Evolutionary conservation across 208 protist species (phyloP), one percentile per base, ranked within the genome.

Genomic region (Novymonas esmeraldas): DNA sequence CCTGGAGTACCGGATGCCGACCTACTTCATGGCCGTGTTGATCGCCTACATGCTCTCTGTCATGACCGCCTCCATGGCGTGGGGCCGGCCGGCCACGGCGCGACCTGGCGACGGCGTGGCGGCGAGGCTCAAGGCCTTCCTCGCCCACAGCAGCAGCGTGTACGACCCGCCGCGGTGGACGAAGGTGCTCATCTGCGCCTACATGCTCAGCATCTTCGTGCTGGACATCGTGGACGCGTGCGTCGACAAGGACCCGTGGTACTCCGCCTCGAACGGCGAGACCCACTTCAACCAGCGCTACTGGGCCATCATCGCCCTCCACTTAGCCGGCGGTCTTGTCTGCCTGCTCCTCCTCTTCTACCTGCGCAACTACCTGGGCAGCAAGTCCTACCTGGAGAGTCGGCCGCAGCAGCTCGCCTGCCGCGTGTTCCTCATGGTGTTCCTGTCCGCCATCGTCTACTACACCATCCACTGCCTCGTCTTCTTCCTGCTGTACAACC

Each of bases 331-430:
- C 26, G 61, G 46, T 1, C n/a, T 90, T 6, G 58, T 92, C 34
- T 87, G 89, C 52, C 57, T 86, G 29, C 18, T 65, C 0, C 58
- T 91, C 50, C 62, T 97, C 2, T 41, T 90, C 42, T 88, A 91
- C 44, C 33, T 94, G 52, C 76, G 78, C 52, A 56, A 71, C 48
- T 88, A 90, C 61, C 70, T 97, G 0, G 85, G 86, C n/a, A 65
- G 59, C 29, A 93, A 93, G 67, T 82, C 89, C 45, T 97, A 97
- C 68, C 60, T 97, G 14, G 77, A 92, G 36, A 90, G 78, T 18
- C 82, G 92, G 5, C 89, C 89, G 1, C 89, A 95, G 74, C 92
- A 97, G 72, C 82, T 97, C 54, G 89, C 89, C 22, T 90, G 89
- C 49, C 85, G 92, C 46, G 74, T 95, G 60, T 89, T 92, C 55